Evolutionary conservation across 495 filamentous ascomycete species (phyloP), one percentile per base, ranked within the genome.

Genomic region (Neurospora tetrasperma): DNA sequence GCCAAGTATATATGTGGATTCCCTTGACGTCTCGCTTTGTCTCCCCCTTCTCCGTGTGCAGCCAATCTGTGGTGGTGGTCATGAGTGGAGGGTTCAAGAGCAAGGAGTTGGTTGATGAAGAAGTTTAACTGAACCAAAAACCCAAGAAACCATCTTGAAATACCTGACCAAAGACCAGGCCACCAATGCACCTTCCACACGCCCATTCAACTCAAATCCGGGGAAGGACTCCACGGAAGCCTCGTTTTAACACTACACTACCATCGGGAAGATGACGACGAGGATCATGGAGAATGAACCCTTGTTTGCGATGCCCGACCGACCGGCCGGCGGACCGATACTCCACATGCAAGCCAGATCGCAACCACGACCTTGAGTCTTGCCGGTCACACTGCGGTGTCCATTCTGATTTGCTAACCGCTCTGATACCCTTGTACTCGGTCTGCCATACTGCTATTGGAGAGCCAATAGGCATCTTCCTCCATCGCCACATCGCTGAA

Each of bases 271-370:
- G 10, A 54, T 54, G 46, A 54, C 48, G 20, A 11, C 11, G 48
- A 59, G 14, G 48, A 59, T 59, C 48, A 59, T 59, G 23, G 20
- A 27, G 20, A 59, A 59, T 59, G 20, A 66, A 76, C 70, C 76
- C 77, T 71, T 74, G 77, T 71, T 71, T 75, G 72, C 69, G 59
- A 76, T 73, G 71, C 74, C 72, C 69, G 70, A 71, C 78, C 80
- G 70, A 69, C 78, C 80, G 80, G 80, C 75, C 72, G 77, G 42
- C 80, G 80, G 80, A 75, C 80, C 80, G 80, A 80, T 75, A 82
- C 79, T 82, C 80, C 80, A 80, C 77, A 77, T 80, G 75, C 76
- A 77, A 44, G 75, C 79, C 75, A 76, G 79, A 80, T 80, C 80
- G 73, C 74, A 54, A 72, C 69, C 75, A 74, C 79, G 73, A 76